Percentiles rank a stretch among this genome's conserved stretches.
These are phyloP conservation scores for Apophysomyces sp. DNA, from an alignment of 371 early-diverging fungal species.

Conservation along the genomic window DNA sequence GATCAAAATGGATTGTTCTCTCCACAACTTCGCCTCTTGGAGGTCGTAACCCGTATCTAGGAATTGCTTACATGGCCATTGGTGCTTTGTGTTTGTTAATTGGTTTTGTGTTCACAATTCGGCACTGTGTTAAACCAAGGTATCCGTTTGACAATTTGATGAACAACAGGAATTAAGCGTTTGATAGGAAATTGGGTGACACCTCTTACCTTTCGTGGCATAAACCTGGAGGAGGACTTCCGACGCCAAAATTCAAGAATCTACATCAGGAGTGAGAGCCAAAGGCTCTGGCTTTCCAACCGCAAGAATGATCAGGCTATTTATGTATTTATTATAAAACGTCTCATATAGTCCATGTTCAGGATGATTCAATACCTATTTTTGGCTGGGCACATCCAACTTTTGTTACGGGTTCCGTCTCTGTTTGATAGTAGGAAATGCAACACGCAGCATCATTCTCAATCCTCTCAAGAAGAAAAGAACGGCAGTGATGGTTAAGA, in stretches of 20 bases:
- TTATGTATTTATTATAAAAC: too few relatives aligned
- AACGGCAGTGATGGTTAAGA: too few relatives aligned
- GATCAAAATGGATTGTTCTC: constrained; percentile 92
- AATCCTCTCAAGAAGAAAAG: too few relatives aligned
- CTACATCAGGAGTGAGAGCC: constrained; percentile 6
- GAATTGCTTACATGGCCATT: constrained; percentile 89
- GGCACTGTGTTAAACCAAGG: constrained; percentile 88
- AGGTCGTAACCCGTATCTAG: constrained; percentile 94
- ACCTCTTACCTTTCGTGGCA: constrained; percentile 39
- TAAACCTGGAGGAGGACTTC: constrained; percentile 40
- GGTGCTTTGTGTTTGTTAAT: constrained; percentile 84
- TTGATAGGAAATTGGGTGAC: constrained; percentile 46
- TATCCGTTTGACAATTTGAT: constrained; percentile 32
- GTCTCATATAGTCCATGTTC: too few relatives aligned
- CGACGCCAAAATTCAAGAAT: constrained; percentile 3
- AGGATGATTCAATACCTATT: too few relatives aligned
- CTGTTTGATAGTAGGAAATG: too few relatives aligned
- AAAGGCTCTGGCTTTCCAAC: too few relatives aligned
- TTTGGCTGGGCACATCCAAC: too few relatives aligned
- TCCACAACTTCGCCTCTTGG: constrained; percentile 91
- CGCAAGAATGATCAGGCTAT: too few relatives aligned
- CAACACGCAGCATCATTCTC: too few relatives aligned
- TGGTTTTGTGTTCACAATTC: constrained; percentile 79
- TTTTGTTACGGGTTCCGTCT: too few relatives aligned
- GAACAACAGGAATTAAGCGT: too few relatives aligned